Evolutionary conservation across 2,329 filamentous ascomycete species (phyloP), one percentile per base, ranked within the genome.

Genomic region (Penicillium sp.): DNA sequence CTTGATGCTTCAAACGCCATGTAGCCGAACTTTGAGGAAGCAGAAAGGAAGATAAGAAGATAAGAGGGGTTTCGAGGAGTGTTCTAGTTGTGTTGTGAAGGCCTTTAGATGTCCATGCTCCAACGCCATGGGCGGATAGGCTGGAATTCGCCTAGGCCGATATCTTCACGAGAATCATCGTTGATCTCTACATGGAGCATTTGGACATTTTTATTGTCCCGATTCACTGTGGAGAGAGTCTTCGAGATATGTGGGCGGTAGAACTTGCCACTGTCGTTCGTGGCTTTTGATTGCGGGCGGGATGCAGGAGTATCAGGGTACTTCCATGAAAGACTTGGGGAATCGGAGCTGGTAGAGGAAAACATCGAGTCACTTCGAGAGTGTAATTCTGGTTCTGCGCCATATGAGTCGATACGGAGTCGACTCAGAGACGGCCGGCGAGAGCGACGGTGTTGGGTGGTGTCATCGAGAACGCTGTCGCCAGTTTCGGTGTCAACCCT

Each of bases 21-120:
- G 43, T 52, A 57, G 42, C 35, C 14, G 38, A 47, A 42, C 47
- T 46, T 48, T 18, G 11, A 19, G 27, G 40, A 42, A 44, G 46
- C n/a, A 34, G 34, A 14, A 23, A 32, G 42, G 48, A 41, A 48
- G 42, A 27, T 19, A 16, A 42, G 39, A 46, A 19, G 5, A 27
- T 10, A 39, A 9, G 36, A 9, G 16, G 16, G 19, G 43, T 43
- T 26, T 34, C 36, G 80, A 79, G 39, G 80, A 79, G 76, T 78
- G 74, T 69, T 79, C 23, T 41, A 19, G 27, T 18, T 14, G 29
- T 32, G 18, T 44, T 23, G 3, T 13, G 34, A 16, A 56, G 32
- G 47, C 18, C 16, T 30, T 68, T 65, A 76, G 36, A 76, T 70
- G 55, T 76, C 73, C 72, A 76, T 76, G 58, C 74, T 76, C 74